Base-by-base conservation (phyloP, 441 rosid genomes). In the Corymbia calophylla region DNA sequence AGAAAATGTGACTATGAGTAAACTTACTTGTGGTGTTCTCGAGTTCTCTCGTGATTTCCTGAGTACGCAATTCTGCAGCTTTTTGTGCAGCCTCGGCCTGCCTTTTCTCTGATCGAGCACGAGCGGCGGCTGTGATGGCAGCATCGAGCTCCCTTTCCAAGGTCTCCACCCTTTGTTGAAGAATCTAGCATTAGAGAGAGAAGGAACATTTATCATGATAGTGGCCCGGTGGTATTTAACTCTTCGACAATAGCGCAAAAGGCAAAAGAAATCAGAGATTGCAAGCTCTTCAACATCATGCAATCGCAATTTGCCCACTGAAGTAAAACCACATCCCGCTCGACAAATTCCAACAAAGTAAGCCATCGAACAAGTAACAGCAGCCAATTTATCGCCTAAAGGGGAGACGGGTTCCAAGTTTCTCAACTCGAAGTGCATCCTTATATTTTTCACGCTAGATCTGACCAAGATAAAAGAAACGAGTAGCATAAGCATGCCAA, bases 121-220 rank as follows among this genome's bases (percentile, higher is more conserved):
- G 97, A 47, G 99, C 99, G 77, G 98, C 98, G 35, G 99, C 98
- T 87, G 98, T 94, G 54, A 97, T 96, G 87, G 99, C 98, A 80
- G 98, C 98, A 95, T 97, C 99, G 14, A 98, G 95, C 92, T 95
- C 99, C 92, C 97, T 95, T 92, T 98, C 99, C 90, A 97, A 93
- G 88, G 99, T 98, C 93, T 96, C 97, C 53, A 97, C 98, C 90
- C 99, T 95, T 94, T 97, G 99, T 92, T 97, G 98, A 92, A 97
- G 99, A 90, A 96, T 95, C 99, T 97, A 91, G 84, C 39, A 93
- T 73, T 89, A 23, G 47, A 60, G 49, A 51, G 68, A 35, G 87
- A 87, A 81, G 44, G 51, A 87, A 88, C 90, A 86, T 16, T 66
- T 44, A 66, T 68, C 48, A 68, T 51, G 21, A 54, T 47, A 81